These are phyloP conservation scores for Coniosporium tulheliwenetii DNA, from an alignment of 2,329 filamentous ascomycete genomes.

Conservation along the genomic window DNA sequence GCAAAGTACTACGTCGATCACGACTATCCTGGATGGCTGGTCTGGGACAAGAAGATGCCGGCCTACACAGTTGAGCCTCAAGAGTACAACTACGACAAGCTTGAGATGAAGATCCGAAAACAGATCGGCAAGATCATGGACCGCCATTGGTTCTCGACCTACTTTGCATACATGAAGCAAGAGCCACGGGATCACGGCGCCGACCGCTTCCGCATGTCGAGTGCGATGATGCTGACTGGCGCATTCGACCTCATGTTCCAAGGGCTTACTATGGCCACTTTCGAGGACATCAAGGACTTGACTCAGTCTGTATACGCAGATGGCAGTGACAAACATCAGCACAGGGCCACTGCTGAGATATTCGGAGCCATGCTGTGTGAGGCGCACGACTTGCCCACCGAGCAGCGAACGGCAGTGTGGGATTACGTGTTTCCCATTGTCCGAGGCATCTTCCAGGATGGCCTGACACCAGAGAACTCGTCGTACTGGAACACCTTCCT, in stretches of 20 bases:
- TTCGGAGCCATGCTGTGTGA: slow-evolving; percentile 71
- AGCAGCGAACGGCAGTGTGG: slow-evolving; percentile 67
- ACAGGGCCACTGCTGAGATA: slow-evolving; percentile 89
- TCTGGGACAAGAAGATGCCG: slow-evolving; percentile 80
- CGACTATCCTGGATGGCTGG: slow-evolving; percentile 90
- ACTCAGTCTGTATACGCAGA: slow-evolving; percentile 69
- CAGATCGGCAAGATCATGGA: slow-evolving; percentile 72
- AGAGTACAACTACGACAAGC: slow-evolving; percentile 63
- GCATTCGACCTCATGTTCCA: slow-evolving; percentile 81
- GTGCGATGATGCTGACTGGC: slow-evolving; percentile 74
- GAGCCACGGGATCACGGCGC: slow-evolving; percentile 70
- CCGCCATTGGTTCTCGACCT: slow-evolving; percentile 70
- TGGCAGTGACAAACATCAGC: slow-evolving; percentile 93
- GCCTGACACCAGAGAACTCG: slow-evolving; percentile 83
- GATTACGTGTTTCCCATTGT: slow-evolving; percentile 81
- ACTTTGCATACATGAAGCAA: slow-evolving; percentile 90
- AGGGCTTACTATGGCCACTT: slow-evolving; percentile 58
- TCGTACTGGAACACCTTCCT: slow-evolving; percentile 92
- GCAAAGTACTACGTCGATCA: slow-evolving; percentile 82
- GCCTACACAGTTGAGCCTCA: slow-evolving; percentile 59
- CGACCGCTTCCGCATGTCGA: slow-evolving; percentile 82
- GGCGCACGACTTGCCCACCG: slow-evolving; percentile 60
- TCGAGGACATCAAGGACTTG: slow-evolving; percentile 78
- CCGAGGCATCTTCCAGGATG: slow-evolving; percentile 73
- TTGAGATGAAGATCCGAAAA: slow-evolving; percentile 56